phyloP scores from a whole-genome alignment of 805 yeast genomes.

The Pichia ethanolica region DNA sequence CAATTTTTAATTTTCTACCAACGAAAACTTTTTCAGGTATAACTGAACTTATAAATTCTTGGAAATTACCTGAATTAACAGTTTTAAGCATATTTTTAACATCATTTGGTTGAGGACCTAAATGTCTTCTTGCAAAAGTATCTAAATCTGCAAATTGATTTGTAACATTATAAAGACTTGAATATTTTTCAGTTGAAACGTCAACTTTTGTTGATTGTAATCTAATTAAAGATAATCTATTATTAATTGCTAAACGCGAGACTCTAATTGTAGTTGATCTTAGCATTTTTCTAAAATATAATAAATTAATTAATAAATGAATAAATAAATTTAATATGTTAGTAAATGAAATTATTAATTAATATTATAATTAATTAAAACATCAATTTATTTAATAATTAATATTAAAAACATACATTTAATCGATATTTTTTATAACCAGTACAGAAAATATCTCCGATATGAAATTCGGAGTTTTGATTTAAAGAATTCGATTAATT shows the following conservation, averaged over 20 bases:
- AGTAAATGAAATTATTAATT: not conserved
- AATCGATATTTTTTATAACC: too few species aligned
- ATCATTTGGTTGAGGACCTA: slow-evolving; percentile 69
- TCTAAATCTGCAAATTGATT: slow-evolving; percentile 40
- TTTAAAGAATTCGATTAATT: too few species aligned
- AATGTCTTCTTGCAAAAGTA: slow-evolving; percentile 82
- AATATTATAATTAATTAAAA: not conserved
- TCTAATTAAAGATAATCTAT: not conserved
- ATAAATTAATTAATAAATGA: too few species aligned
- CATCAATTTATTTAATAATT: too few species aligned
- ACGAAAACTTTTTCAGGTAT: slow-evolving; percentile 72
- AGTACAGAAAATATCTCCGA: too few species aligned
- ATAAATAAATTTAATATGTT: not conserved
- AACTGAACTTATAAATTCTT: slow-evolving; percentile 61
- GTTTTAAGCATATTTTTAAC: slow-evolving; percentile 57
- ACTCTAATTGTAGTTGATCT: not conserved
- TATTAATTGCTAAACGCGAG: not conserved
- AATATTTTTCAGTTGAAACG: slow-evolving; percentile 48
- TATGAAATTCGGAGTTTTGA: too few species aligned
- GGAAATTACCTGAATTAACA: slow-evolving; percentile 60
- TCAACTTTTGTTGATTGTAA: slow-evolving; percentile 32
- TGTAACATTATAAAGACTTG: slow-evolving; percentile 38
- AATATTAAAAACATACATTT: too few species aligned
- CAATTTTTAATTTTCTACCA: slow-evolving; percentile 56
- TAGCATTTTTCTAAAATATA: not conserved